Evolutionary conservation across 2,329 filamentous ascomycete species (phyloP), one percentile per base, ranked within the genome.

Genomic region (Colletotrichum theobromicola): DNA sequence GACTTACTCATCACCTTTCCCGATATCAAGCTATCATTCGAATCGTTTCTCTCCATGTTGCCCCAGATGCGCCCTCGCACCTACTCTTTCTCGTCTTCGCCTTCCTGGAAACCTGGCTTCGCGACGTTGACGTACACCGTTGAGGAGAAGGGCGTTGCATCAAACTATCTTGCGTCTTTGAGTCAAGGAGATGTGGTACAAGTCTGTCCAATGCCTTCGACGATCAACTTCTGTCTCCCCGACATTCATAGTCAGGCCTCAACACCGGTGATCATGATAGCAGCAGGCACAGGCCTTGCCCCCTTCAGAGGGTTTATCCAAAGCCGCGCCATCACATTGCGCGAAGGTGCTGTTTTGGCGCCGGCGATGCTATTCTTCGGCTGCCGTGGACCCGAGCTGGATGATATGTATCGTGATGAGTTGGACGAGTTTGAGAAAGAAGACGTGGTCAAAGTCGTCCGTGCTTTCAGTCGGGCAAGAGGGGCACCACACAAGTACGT

Each of bases 1-100:
- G 55, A 60, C 26, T 26, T 60, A 4, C 24, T 60, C 16, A n/a
- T 32, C 13, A 60, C 26, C 10, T 60, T 60, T 34, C 18, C 3
- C 30, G 55, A 60, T 4, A 60, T 60, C 55, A 60, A 60, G 26
- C 12, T 60, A 4, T n/a, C 24, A n/a, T 4, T 60, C 18, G 5
- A 26, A 13, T 28, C 16, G 5, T 60, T 60, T 34, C 55, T 60
- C 55, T 30, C 30, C 9, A 60, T 34, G 55, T 7, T 60, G 16
- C 28, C 18, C 12, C 55, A n/a, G 24, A 66, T 55, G 30, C 37
- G 16, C 9, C 34, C 37, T 35, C 28, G 37, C n/a, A 67, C 46
- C 37, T 66, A 24, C 78, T 94, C 92, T 35, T 95, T 96, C 79
- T 95, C 94, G 1, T 95, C 93, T 0, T 94, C 93, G 0, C 93